Conservation (phyloP, 139 green algal genomes). For the Chlorella ohadii region DNA sequence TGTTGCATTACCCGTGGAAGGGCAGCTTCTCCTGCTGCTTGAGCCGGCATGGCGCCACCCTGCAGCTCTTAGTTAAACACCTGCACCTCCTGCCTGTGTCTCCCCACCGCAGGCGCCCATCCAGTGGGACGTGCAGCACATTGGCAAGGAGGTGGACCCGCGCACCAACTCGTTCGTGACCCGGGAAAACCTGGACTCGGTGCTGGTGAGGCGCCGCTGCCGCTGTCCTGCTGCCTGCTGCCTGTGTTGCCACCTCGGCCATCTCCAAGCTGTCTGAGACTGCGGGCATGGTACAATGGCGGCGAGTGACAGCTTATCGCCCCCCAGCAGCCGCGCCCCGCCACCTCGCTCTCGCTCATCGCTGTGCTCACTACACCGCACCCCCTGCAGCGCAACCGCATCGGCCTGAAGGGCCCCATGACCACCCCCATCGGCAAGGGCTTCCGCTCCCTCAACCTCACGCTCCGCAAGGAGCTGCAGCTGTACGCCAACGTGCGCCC, state of each 20-base stretch:
- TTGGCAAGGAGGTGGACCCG: conserved; percentile 86
- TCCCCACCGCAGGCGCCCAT: conserved; percentile 70
- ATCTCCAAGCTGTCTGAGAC: too few species aligned
- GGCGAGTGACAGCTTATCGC: too few species aligned
- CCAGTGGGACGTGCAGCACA: conserved; percentile 92
- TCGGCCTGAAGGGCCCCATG: conserved; percentile 97
- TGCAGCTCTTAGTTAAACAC: too few species aligned
- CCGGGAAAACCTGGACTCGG: conserved; percentile 94
- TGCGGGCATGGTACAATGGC: too few species aligned
- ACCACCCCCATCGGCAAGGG: conserved; percentile 98
- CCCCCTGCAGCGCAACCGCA: conserved; percentile 73
- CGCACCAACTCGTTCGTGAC: conserved; percentile 94
- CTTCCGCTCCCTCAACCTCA: conserved; percentile 93
- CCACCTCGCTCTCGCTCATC: neutral
- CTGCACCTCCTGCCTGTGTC: too few species aligned
- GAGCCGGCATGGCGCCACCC: too few species aligned
- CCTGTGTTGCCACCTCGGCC: too few species aligned
- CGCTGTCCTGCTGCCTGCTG: neutral
- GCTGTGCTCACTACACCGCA: neutral
- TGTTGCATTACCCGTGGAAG: too few species aligned
- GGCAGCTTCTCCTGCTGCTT: too few species aligned
- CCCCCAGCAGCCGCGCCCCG: too few species aligned
- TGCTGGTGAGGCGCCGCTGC: conserved; percentile 68
- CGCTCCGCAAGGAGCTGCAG: conserved; percentile 95
- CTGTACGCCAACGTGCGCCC: conserved; percentile 97